phyloP scores from a whole-genome alignment of 768 basidiomycete species.

The Amylocystis lapponica region DNA sequence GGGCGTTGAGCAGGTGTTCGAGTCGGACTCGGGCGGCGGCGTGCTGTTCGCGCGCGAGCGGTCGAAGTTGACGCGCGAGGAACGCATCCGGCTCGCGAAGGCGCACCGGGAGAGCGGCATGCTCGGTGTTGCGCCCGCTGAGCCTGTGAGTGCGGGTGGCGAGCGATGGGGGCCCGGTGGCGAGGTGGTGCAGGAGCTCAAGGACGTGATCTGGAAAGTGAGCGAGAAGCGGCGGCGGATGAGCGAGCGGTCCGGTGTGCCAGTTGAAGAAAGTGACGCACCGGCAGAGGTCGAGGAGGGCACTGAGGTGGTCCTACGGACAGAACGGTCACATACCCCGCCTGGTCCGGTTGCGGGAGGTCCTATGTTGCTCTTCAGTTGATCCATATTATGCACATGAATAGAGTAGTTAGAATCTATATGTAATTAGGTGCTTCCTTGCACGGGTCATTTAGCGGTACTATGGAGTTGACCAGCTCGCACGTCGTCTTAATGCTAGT shows the following conservation, averaged over 20 bases:
- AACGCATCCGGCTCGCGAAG: conserved; percentile 60
- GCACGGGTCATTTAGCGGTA: no score
- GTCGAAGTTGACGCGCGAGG: conserved; percentile 65
- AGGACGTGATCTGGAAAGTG: conserved; percentile 85
- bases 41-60: conserved; percentile 46
- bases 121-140: conserved; percentile 16
- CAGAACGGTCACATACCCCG: no score
- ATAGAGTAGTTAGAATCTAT: no score
- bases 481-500: no score
- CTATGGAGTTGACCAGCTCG: no score
- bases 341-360: no score
- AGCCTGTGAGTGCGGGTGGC: conserved; percentile 12
- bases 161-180: conserved; percentile 69
- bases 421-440: no score
- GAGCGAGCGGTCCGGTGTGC: conserved; percentile 26
- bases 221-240: conserved; percentile 61
- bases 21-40: conserved; percentile 47
- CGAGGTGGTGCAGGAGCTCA: conserved; percentile 79
- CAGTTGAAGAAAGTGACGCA: no score
- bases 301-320: no score
- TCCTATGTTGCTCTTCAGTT: no score
- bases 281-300: no score
- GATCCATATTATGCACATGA: no score
- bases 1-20: conserved; percentile 81
- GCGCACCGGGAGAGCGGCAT: conserved; percentile 43